Base-by-base conservation (phyloP, 2,329 filamentous ascomycete genomes). In the Stemphylium vesicarium region DNA sequence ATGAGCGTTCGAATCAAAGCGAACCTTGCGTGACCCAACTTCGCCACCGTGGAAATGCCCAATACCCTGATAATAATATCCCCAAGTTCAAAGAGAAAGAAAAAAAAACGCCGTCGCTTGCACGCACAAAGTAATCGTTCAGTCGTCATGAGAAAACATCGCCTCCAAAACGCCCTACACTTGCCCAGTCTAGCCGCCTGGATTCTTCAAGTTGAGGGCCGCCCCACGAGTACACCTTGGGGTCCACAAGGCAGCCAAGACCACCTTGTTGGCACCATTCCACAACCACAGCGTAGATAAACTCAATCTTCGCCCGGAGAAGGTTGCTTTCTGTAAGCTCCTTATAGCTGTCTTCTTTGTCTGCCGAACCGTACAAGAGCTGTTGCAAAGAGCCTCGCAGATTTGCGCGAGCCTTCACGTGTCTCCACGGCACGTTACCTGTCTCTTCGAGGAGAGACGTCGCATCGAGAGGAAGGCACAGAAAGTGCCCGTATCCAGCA, bases 401-500 rank as follows among this genome's bases (percentile, higher is more conserved):
- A 55, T 89, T 85, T 39, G 89, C 85, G 16, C 90, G 85, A 60
- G 88, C 82, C 4, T 88, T 88, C n/a, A 87, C 82, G 60, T 89
- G 84, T 42, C 86, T 84, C 45, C 92, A 85, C n/a, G 85, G 75
- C 24, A 82, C 71, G 20, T 79, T 84, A 51, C 88, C 87, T 1
- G 85, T 86, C 26, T 81, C 76, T 3, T 84, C 81, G 10, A 94
- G 83, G 35, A 86, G 83, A 60, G 85, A 80, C 2, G 89, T 86
- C 0, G 89, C 90, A 54, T 89, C 85, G n/a, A 85, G 79, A 0
- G 89, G 85, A 16, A 93, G 84, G 67, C 91, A 88, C 78, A 90
- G 90, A 70, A 92, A 91, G 70, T 91, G 88, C 63, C 89, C 88
- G 81, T 87, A 89, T 1, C 83, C 85, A n/a, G 89, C 90, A 26